Base-by-base conservation (phyloP, 2,329 filamentous ascomycete genomes). In the Penicillium sp. region DNA sequence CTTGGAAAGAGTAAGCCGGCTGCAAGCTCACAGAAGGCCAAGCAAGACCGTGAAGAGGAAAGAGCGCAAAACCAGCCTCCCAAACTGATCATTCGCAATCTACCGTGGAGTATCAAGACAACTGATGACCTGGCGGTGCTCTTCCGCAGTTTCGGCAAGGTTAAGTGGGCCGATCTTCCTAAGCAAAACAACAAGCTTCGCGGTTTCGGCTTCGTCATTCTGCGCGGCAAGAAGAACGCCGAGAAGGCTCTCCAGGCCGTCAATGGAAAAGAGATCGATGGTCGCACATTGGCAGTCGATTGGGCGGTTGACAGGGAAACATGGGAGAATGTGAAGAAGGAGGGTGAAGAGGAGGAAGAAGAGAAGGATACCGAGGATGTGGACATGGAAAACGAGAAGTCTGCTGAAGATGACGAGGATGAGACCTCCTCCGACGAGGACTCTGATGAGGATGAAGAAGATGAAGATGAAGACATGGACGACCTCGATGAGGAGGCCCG, bases 91-190 rank as follows among this genome's bases (percentile, higher is more conserved):
- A 86, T 99, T 45, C 87, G 94, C 68, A 99, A 99, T 72, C 72
- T 99, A 68, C 93, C 94, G 0, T 99, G 94, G 94, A 96, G 88
- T 64, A 88, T 99, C 70, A 96, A 96, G 76, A 88, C 86, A 8
- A 82, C 90, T 0, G 89, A 95, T 28, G 88, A 97, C 68, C 78
- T 99, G 55, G 81, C 85, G 5, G 82, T 85, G 52, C 79, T 96
- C 4, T 99, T 99, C 75, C 80, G 85, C 67, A 92, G 88, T 68
- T 97, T 89, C 70, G 94, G 94, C 57, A 96, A 97, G 73, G 86
- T 99, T 68, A 96, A 93, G 74, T 89, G 88, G 72, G 87, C 89
- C 33, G 90, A 90, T 64, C 78, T 99, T 48, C 95, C 95, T 1
- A 91, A 90, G 67, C 83, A 87, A 64, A 89, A 88, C 18, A 81